Conservation (phyloP, 2,329 filamentous ascomycete species). For the Helotiales sp. region DNA sequence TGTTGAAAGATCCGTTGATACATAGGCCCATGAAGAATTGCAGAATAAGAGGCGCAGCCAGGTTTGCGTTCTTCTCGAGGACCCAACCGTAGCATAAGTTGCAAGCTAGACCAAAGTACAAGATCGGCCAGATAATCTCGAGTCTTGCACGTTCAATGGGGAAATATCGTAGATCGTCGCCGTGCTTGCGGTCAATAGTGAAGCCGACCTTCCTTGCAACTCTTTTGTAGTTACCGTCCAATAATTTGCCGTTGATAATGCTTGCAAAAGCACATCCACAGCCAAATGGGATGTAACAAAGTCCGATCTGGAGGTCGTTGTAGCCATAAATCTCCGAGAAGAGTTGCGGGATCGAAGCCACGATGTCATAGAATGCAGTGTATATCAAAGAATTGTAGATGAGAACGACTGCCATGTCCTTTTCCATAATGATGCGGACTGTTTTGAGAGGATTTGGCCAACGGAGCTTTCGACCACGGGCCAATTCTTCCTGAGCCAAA, state of each 20-base stretch:
- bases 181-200: slow-evolving; percentile 61
- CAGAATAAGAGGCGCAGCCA: slow-evolving; percentile 61
- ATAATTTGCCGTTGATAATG: slow-evolving; percentile 59
- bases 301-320: slow-evolving; percentile 43
- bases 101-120: slow-evolving; percentile 58
- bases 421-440: slow-evolving; percentile 58
- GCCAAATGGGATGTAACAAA: slow-evolving; percentile 51
- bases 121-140: slow-evolving; percentile 58
- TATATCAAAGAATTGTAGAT: slow-evolving; percentile 60
- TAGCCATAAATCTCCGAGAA: slow-evolving; percentile 42
- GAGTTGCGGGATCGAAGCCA: slow-evolving; percentile 57
- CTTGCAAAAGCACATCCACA: slow-evolving; percentile 55
- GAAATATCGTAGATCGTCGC: slow-evolving; percentile 43
- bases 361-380: slow-evolving; percentile 58
- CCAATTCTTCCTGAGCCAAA: slow-evolving; percentile 44
- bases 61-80: slow-evolving; percentile 54
- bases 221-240: slow-evolving; percentile 73
- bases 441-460: slow-evolving; percentile 64
- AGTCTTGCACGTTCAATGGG: slow-evolving; percentile 51
- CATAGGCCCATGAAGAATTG: slow-evolving; percentile 62
- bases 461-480: slow-evolving; percentile 50
- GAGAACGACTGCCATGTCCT: slow-evolving; percentile 60
- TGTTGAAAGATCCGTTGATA: slow-evolving; percentile 65
- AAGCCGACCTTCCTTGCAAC: slow-evolving; percentile 66
- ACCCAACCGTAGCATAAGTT: slow-evolving; percentile 64